Conservation (phyloP, 768 basidiomycete species). For the Candolleomyces aberdarensis region DNA sequence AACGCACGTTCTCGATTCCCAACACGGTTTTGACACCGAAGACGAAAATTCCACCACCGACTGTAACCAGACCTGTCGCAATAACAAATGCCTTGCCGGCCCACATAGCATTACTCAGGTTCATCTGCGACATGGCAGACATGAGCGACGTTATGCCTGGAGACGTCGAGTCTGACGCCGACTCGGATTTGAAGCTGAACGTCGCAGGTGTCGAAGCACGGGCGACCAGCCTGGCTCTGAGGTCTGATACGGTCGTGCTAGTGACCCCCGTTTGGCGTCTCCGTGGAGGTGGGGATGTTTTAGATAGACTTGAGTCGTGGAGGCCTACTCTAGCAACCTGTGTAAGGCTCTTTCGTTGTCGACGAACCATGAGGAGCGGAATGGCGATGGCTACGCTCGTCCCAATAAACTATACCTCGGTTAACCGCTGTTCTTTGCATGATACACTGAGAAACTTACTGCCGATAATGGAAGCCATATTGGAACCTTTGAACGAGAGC, state of each 20-base stretch:
- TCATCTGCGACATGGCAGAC: conserved; percentile 33
- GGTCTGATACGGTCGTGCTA: conserved; percentile 1
- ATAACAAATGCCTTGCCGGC: conserved; percentile 63
- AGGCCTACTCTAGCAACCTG: conserved; percentile 20
- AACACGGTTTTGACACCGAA: conserved; percentile 49
- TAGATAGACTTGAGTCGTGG: conserved; percentile 11
- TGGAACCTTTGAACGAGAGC: conserved; percentile 13
- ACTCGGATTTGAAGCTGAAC: conserved; percentile 15
- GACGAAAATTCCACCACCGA: conserved; percentile 41
- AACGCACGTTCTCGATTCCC: conserved; percentile 50
- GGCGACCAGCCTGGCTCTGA: conserved; percentile 5
- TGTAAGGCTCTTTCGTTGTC: conserved; percentile 20
- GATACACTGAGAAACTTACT: conserved; percentile 10
- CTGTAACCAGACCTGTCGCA: conserved; percentile 57
- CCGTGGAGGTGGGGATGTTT: conserved; percentile 30
- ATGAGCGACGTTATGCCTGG: conserved; percentile 29
- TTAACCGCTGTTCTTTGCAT: not conserved
- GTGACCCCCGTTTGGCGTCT: conserved; percentile 10
- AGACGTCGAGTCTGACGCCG: conserved; percentile 22
- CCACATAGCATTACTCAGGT: conserved; percentile 50
- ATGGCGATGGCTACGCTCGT: conserved; percentile 31
- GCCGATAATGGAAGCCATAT: conserved; percentile 29
- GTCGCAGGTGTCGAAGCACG: conserved; percentile 11
- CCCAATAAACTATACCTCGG: conserved; percentile 23
- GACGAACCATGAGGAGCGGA: conserved; percentile 32